Conservation (phyloP, 768 basidiomycete genomes). For the Suillus alpinus region DNA sequence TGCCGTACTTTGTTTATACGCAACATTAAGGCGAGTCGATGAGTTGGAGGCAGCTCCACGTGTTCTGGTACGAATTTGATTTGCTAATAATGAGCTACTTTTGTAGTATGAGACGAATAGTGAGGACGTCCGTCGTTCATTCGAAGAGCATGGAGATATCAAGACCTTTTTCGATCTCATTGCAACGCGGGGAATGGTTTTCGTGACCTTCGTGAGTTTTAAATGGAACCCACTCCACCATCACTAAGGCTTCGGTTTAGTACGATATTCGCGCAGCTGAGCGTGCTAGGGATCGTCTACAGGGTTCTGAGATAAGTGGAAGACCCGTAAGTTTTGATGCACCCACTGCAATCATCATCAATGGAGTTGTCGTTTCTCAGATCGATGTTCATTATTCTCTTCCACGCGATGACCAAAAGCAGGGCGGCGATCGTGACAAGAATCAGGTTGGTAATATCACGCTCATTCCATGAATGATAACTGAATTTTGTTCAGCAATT, state of each 20-base stretch:
- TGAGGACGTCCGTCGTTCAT: conserved; percentile 77
- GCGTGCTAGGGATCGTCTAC: conserved; percentile 84
- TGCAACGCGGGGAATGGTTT: conserved; percentile 95
- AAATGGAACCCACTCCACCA: background rate
- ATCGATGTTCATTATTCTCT: conserved; percentile 99
- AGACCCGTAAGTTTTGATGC: conserved; percentile 68
- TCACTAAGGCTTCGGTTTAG: conserved; percentile 41
- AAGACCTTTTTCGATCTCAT: conserved; percentile 97
- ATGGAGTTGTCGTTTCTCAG: conserved; percentile 38
- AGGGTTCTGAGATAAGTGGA: conserved; percentile 84
- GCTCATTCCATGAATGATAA: background rate
- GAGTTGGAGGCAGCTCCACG: conserved; percentile 12
- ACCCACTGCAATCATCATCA: conserved; percentile 2
- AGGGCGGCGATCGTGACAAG: conserved; percentile 65
- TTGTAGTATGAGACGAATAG: conserved; percentile 86
- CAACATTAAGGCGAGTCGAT: conserved; percentile 89
- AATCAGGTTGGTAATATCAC: conserved; percentile 62
- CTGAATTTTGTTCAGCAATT: conserved; percentile 47
- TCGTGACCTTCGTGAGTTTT: conserved; percentile 91
- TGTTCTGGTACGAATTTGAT: conserved; percentile 1
- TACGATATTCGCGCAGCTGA: conserved; percentile 92
- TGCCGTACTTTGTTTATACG: conserved; percentile 96
- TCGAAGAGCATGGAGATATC: conserved; percentile 93
- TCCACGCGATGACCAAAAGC: conserved; percentile 80
- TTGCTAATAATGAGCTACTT: conserved; percentile 15